A percentile compares a stretch with the other conserved stretches of the same genome.
Conservation (phyloP, 768 basidiomycete genomes). For the Chalciporus piperatus region DNA sequence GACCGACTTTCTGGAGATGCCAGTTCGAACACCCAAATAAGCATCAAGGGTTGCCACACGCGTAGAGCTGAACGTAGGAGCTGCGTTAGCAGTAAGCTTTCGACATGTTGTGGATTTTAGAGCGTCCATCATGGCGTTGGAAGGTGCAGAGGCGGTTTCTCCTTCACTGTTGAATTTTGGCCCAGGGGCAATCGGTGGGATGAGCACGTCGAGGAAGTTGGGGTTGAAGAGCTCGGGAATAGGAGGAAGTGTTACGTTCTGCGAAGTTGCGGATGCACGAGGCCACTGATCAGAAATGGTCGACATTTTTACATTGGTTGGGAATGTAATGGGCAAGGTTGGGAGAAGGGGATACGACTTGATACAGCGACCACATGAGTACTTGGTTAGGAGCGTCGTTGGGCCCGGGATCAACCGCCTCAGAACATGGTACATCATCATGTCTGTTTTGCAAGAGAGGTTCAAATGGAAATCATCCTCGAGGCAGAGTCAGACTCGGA, state of each 20-base stretch:
- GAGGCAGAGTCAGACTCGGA: too few relatives aligned
- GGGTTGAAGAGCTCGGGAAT: constrained; percentile 58
- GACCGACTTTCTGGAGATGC: constrained; percentile 22
- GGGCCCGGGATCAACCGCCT: background rate
- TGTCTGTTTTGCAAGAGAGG: background rate
- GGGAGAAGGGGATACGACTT: background rate
- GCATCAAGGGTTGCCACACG: constrained; percentile 53
- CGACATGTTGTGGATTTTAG: constrained; percentile 41
- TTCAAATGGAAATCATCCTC: background rate
- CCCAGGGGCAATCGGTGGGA: constrained; percentile 35
- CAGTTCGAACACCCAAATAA: constrained; percentile 42
- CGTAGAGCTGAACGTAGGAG: constrained; percentile 53
- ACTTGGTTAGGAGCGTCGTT: background rate
- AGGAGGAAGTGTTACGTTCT: constrained; percentile 49
- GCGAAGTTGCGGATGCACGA: constrained; percentile 29
- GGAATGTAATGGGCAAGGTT: background rate
- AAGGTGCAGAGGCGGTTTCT: background rate
- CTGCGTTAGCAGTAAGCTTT: constrained; percentile 48
- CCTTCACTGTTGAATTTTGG: background rate
- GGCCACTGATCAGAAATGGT: background rate
- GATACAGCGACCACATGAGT: background rate
- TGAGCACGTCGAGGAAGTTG: constrained; percentile 53
- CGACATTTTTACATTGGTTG: background rate
- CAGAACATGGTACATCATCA: too few relatives aligned
- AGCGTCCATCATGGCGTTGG: constrained; percentile 56